Percentiles rank a stretch among this genome's conserved stretches.
These are phyloP conservation scores for Colletotrichum chrysophilum DNA, from an alignment of 2,329 filamentous ascomycete genomes.

Conservation along the genomic window DNA sequence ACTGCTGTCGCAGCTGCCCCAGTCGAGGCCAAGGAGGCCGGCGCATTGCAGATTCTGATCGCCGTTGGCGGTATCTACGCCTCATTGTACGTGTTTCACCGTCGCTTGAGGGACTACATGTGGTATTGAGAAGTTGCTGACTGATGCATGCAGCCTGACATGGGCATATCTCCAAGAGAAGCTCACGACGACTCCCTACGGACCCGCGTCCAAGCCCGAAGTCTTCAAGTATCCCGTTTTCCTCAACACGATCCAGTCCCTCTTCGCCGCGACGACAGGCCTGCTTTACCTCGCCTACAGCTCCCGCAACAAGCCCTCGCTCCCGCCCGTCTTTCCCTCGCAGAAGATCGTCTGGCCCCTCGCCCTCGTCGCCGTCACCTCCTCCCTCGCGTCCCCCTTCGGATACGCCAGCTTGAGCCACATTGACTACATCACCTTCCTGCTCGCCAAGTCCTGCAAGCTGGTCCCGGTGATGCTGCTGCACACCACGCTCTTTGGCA, in stretches of 20 bases:
- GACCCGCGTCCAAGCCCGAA: conserved; percentile 65
- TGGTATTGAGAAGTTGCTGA: not conserved
- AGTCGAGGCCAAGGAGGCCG: conserved; percentile 54
- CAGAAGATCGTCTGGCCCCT: conserved; percentile 77
- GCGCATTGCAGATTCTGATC: conserved; percentile 77
- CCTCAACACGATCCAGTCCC: conserved; percentile 93
- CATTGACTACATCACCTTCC: conserved; percentile 98
- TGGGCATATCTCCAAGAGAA: conserved; percentile 98
- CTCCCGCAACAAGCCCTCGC: conserved; percentile 54
- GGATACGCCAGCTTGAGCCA: conserved; percentile 92
- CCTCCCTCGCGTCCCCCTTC: conserved; percentile 90
- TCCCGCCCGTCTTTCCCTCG: conserved; percentile 78
- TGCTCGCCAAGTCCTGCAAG: conserved; percentile 98
- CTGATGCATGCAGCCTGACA: conserved; percentile 66
- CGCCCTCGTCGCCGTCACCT: conserved; percentile 81
- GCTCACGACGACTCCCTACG: conserved; percentile 91
- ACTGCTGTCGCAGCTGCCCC: conserved; percentile 15
- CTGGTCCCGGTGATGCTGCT: conserved; percentile 98
- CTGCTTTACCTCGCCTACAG: conserved; percentile 78
- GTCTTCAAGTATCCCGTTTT: conserved; percentile 94
- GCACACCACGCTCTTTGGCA: conserved; percentile 89
- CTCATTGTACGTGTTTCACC: conserved; percentile 75
- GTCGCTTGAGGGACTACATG: not conserved
- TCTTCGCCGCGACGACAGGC: conserved; percentile 84
- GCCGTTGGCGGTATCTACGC: conserved; percentile 96